These are phyloP conservation scores for Trichoderma semiorbis DNA, from an alignment of 2,329 filamentous ascomycete species.

Conservation along the genomic window DNA sequence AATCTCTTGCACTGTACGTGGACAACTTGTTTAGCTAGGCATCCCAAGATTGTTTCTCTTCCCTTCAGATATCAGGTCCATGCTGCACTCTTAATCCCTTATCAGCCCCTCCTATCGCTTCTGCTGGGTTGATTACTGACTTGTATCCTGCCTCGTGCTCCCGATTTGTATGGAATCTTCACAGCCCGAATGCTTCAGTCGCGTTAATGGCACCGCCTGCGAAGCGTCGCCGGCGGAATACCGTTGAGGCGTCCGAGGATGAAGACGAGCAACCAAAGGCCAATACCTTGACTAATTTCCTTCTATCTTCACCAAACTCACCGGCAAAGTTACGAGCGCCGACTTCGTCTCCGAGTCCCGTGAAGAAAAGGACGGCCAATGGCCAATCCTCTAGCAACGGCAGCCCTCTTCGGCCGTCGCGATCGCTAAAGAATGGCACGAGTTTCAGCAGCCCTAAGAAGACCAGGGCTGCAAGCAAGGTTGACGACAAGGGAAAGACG, in stretches of 20 bases:
- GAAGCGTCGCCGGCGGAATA: conserved; percentile 57
- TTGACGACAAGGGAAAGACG: conserved; percentile 50
- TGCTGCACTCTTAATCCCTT: neutral
- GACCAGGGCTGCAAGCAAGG: conserved; percentile 36
- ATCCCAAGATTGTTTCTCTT: neutral
- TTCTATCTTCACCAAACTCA: conserved; percentile 51
- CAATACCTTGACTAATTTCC: conserved; percentile 51
- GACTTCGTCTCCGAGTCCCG: conserved; percentile 41
- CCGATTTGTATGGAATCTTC: conserved; percentile 24
- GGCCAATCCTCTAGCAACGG: conserved; percentile 2
- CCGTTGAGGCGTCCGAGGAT: conserved; percentile 48
- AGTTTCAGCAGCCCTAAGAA: conserved; percentile 40
- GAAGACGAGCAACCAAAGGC: conserved; percentile 44
- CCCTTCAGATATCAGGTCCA: neutral
- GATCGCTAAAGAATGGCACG: conserved; percentile 29
- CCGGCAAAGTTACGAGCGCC: conserved; percentile 32
- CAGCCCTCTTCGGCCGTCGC: conserved; percentile 25
- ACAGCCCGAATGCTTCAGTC: conserved; percentile 28
- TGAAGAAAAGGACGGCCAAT: conserved; percentile 30
- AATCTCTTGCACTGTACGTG: neutral
- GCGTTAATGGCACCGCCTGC: conserved; percentile 54
- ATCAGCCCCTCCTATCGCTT: neutral
- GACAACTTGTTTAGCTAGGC: neutral
- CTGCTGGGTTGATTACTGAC: neutral
- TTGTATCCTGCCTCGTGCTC: neutral